Percentiles rank a stretch among this genome's conserved stretches.
phyloP scores from a whole-genome alignment of 805 yeast genomes.

The Wickerhamiella allomyrinae region DNA sequence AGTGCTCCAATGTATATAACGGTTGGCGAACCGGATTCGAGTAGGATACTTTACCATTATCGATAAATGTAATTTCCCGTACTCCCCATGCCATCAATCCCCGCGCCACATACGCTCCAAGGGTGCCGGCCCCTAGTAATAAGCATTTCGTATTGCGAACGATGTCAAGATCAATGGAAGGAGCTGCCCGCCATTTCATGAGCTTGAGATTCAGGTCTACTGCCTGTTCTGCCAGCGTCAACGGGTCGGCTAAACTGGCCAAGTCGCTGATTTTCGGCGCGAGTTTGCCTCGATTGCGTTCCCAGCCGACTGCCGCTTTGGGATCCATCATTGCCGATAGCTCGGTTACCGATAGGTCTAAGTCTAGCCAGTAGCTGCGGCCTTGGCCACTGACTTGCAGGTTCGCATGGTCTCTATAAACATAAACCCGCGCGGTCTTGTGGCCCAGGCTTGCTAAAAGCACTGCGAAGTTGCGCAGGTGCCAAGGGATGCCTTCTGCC shows the following conservation, averaged over 20 bases:
- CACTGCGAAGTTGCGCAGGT: constrained; percentile 45
- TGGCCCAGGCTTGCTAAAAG: constrained; percentile 29
- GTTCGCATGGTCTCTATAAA: constrained; percentile 26
- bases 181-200: constrained; percentile 95
- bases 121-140: constrained; percentile 89
- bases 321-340: constrained; percentile 13
- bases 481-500: constrained; percentile 33
- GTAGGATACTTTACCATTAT: constrained; percentile 75
- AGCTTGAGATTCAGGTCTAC: constrained; percentile 79
- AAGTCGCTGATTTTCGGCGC: constrained; percentile 77
- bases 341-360: background rate
- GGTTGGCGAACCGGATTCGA: constrained; percentile 96
- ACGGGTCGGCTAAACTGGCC: constrained; percentile 68
- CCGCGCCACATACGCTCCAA: constrained; percentile 84
- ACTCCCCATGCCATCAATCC: constrained; percentile 93
- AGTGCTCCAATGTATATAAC: constrained; percentile 66
- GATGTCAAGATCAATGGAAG: constrained; percentile 55
- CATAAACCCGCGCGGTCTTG: constrained; percentile 26
- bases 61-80: constrained; percentile 70
- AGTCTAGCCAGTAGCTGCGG: constrained; percentile 19
- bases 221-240: constrained; percentile 75
- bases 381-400: constrained; percentile 3
- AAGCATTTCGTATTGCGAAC: constrained; percentile 50
- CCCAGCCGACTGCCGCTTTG: constrained; percentile 70
- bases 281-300: constrained; percentile 50